Conservation (phyloP, 1,284 basidiomycete species). For the Tilletiopsis washingtonensis region DNA sequence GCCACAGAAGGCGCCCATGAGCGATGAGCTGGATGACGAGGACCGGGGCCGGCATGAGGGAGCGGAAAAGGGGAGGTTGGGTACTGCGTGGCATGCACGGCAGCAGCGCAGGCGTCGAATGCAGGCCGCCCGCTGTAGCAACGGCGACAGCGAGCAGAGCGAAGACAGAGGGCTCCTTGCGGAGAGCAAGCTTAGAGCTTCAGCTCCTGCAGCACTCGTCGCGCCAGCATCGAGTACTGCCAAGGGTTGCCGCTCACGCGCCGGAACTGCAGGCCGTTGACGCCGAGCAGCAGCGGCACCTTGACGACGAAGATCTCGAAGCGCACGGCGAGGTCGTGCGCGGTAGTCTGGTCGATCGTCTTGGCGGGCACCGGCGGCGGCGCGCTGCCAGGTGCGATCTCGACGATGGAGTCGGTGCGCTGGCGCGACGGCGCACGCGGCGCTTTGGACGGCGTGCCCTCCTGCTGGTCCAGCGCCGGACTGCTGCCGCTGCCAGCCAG, state of each 20-base stretch:
- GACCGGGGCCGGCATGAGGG: no score
- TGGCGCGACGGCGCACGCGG: conserved; percentile 13
- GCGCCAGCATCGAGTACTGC: conserved; percentile 91
- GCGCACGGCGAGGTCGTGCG: conserved; percentile 32
- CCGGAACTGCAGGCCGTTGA: conserved; percentile 93
- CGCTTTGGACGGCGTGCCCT: conserved; percentile 16
- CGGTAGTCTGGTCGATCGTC: conserved; percentile 18
- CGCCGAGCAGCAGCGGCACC: conserved; percentile 67
- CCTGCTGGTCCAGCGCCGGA: not conserved
- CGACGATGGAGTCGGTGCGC: conserved; percentile 20
- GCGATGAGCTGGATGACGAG: no score
- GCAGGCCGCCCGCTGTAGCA: no score
- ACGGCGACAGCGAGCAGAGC: no score
- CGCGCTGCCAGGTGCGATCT: not conserved
- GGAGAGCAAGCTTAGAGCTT: conserved; percentile 64
- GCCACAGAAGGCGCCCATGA: no score
- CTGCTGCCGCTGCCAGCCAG: conserved; percentile 1
- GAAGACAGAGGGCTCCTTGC: no score
- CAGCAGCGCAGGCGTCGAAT: no score
- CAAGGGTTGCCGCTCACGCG: conserved; percentile 84
- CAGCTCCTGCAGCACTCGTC: conserved; percentile 82
- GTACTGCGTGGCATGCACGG: no score
- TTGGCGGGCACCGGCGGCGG: conserved; percentile 11
- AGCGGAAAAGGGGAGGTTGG: no score
- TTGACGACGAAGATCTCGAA: conserved; percentile 47